These are phyloP conservation scores for Fusarium dimerum DNA, from an alignment of 2,329 filamentous ascomycete genomes.

Conservation along the genomic window DNA sequence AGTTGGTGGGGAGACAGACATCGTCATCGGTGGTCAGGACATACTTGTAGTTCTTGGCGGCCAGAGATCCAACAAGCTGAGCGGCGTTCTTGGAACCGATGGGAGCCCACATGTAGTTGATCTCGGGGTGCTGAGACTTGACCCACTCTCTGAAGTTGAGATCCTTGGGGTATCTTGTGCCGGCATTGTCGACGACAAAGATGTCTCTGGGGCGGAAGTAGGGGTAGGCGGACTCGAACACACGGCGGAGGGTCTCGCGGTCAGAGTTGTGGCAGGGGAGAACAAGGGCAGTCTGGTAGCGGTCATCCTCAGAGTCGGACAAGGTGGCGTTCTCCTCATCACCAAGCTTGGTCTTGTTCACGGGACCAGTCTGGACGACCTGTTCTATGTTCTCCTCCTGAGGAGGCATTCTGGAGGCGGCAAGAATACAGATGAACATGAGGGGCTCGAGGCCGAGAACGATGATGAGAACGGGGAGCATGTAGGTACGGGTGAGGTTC, in stretches of 20 bases:
- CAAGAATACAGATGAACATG: constrained; percentile 11
- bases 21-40: constrained; percentile 11
- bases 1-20: constrained; percentile 9
- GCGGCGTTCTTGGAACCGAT: constrained; percentile 14
- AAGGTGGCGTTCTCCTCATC: background rate
- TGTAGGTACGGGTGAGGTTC: constrained; percentile 8
- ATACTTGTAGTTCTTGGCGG: constrained; percentile 9
- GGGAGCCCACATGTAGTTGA: constrained; percentile 13
- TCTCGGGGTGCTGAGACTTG: constrained; percentile 9
- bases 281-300: constrained; percentile 6
- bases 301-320: background rate
- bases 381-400: background rate
- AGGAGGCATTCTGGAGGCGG: constrained; percentile 1
- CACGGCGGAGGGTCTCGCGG: constrained; percentile 5
- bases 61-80: constrained; percentile 11
- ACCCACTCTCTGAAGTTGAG: constrained; percentile 11
- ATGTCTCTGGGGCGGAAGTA: constrained; percentile 11
- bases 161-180: constrained; percentile 6
- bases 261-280: constrained; percentile 12
- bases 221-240: constrained; percentile 10
- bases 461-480: constrained; percentile 11
- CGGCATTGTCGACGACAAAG: constrained; percentile 10
- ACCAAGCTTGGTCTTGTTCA: background rate
- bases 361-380: background rate
- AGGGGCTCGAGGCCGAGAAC: constrained; percentile 7